Conservation (phyloP, 1,284 basidiomycete genomes). For the Stereum hirsutum region DNA sequence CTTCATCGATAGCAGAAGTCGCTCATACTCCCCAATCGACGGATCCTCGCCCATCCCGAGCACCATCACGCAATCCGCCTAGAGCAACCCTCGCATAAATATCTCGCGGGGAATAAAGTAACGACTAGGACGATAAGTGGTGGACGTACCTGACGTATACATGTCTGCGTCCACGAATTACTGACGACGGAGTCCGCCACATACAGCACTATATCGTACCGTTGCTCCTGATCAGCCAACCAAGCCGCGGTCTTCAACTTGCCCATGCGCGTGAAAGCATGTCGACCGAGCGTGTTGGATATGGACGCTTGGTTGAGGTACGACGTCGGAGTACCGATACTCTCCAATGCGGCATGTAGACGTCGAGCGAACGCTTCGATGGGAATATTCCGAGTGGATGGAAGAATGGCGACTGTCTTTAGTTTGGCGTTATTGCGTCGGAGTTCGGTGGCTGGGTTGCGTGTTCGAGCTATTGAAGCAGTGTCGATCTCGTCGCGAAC, state of each 20-base stretch:
- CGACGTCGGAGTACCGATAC: constrained; percentile 81
- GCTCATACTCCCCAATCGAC: constrained; percentile 85
- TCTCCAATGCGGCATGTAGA: constrained; percentile 80
- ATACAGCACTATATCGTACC: constrained; percentile 86
- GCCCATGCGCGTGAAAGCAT: constrained; percentile 91
- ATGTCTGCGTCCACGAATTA: constrained; percentile 95
- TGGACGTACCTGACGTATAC: constrained; percentile 81
- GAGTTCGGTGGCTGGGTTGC: constrained; percentile 42
- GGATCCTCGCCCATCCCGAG: constrained; percentile 95
- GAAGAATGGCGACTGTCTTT: constrained; percentile 86
- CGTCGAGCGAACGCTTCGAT: constrained; percentile 84
- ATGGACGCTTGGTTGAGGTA: constrained; percentile 90
- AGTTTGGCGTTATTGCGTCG: constrained; percentile 84
- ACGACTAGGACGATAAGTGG: too few species aligned
- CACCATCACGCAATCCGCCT: constrained; percentile 95
- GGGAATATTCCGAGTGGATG: constrained; percentile 75
- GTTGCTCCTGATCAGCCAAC: constrained; percentile 92
- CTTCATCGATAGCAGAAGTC: constrained; percentile 88
- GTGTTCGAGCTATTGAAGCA: constrained; percentile 34
- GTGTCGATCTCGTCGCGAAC: constrained; percentile 78
- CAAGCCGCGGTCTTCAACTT: constrained; percentile 91
- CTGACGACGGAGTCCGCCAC: constrained; percentile 90
- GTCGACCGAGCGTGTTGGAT: constrained; percentile 81
- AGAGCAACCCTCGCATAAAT: constrained; percentile 4
- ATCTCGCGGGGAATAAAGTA: not conserved